Conservation (phyloP, 2,329 filamentous ascomycete genomes). For the Diaporthe ampelina region DNA sequence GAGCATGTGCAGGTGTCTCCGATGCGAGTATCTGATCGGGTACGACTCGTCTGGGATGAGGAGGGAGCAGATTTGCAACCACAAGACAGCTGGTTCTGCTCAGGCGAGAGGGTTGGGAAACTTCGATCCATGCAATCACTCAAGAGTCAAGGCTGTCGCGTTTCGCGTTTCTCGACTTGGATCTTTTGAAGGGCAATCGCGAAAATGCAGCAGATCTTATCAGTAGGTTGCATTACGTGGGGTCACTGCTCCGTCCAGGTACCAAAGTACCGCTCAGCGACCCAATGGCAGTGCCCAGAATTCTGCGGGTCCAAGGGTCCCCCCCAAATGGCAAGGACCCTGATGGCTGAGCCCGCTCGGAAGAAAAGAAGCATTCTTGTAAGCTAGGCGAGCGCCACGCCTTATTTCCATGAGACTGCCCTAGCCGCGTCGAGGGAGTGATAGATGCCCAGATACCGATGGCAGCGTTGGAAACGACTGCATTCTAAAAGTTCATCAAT, state of each 20-base stretch:
- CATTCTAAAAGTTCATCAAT: background rate
- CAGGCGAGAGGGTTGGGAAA: background rate
- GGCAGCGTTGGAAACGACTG: background rate
- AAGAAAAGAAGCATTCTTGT: background rate
- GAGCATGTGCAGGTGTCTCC: conserved; percentile 20
- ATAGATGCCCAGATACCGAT: background rate
- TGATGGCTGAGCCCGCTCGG: conserved; percentile 22
- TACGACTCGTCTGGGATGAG: background rate
- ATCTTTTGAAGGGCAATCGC: conserved; percentile 31
- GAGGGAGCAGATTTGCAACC: background rate
- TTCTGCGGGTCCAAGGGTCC: conserved; percentile 22
- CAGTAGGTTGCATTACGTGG: conserved; percentile 33
- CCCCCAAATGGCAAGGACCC: conserved; percentile 16
- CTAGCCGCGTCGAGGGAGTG: too few relatives aligned
- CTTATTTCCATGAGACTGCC: background rate
- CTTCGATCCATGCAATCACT: conserved; percentile 1
- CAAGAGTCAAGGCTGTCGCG: background rate
- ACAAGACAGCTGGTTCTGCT: background rate
- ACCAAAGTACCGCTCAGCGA: background rate
- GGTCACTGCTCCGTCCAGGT: background rate
- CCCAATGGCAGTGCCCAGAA: background rate
- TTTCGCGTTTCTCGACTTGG: background rate
- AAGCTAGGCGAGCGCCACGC: background rate
- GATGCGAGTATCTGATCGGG: background rate
- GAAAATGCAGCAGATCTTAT: conserved; percentile 37